Percentiles rank a stretch among this genome's conserved stretches.
Evolutionary conservation across 352 stramenopile genomes (phyloP).

Genomic region (Aphanomyces euteiches): DNA sequence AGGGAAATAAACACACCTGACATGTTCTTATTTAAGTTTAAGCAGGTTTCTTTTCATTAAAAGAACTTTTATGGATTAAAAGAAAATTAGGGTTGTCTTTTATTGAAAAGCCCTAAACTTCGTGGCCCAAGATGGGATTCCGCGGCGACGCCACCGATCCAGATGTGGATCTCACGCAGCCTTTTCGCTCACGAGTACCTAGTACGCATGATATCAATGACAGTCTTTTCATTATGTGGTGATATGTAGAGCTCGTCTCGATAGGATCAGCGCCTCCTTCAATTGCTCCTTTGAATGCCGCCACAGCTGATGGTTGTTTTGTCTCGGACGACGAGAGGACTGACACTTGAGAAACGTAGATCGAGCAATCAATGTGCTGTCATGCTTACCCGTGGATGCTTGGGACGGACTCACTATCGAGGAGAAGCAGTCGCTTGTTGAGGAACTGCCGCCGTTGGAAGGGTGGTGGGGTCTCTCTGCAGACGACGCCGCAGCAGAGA

Average conservation of each 20-base stretch:
- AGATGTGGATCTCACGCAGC: constrained; percentile 6
- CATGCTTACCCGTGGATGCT: constrained; percentile 12
- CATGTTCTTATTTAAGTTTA: too few relatives aligned
- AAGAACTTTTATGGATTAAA: too few relatives aligned
- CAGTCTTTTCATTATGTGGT: background rate
- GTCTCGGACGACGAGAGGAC: too few relatives aligned
- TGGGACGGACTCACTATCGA: constrained; percentile 7
- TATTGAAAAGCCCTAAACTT: too few relatives aligned
- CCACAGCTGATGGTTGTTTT: background rate
- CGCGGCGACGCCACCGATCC: too few relatives aligned
- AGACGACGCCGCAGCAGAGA: constrained; percentile 26
- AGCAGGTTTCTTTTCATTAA: too few relatives aligned
- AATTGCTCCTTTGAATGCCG: background rate
- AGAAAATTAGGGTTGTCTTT: too few relatives aligned
- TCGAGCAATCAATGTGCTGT: constrained; percentile 15
- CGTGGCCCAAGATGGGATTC: too few relatives aligned
- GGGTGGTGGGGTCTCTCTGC: constrained; percentile 27
- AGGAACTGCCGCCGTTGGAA: constrained; percentile 11
- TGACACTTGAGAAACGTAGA: too few relatives aligned
- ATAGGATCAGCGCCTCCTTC: background rate
- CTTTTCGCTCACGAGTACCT: constrained; percentile 12
- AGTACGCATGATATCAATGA: constrained; percentile 2
- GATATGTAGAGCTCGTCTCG: constrained; percentile 17
- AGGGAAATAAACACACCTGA: too few relatives aligned
- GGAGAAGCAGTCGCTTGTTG: background rate